Evolutionary conservation across 2,329 filamentous ascomycete species (phyloP).

Genomic region (Plenodomus biglobosus): DNA sequence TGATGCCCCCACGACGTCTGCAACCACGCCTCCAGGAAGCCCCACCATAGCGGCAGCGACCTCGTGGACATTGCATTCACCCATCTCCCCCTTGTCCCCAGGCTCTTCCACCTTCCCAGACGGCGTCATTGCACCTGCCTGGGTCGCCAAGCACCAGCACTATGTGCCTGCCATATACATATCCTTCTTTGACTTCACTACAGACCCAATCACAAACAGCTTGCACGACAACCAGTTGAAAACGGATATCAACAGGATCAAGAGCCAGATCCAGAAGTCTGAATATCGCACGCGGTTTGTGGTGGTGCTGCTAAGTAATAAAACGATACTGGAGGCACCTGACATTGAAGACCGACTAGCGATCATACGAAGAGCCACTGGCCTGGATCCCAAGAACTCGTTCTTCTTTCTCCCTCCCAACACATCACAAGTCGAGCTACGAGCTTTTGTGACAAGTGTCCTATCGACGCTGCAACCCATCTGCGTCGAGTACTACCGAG

Average conservation of each 20-base stretch:
- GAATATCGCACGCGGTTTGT: constrained; percentile 78
- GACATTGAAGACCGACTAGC: constrained; percentile 75
- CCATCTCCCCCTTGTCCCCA: constrained; percentile 85
- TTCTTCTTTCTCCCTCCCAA: constrained; percentile 80
- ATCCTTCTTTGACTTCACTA: constrained; percentile 76
- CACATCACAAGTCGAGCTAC: constrained; percentile 69
- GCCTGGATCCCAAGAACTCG: constrained; percentile 75
- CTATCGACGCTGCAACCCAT: constrained; percentile 71
- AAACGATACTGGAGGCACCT: constrained; percentile 58
- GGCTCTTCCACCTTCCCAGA: constrained; percentile 84
- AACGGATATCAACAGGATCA: constrained; percentile 78
- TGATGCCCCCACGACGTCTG: constrained; percentile 57
- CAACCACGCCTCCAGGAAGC: constrained; percentile 54
- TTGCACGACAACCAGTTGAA: constrained; percentile 87
- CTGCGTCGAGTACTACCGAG: constrained; percentile 87
- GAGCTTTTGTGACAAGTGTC: constrained; percentile 72
- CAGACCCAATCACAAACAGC: constrained; percentile 71
- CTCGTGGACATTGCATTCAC: constrained; percentile 72
- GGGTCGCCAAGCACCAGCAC: constrained; percentile 87
- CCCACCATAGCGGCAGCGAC: constrained; percentile 54
- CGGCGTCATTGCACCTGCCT: constrained; percentile 77
- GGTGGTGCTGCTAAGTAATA: constrained; percentile 75
- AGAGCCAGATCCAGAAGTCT: constrained; percentile 66
- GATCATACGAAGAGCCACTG: constrained; percentile 75
- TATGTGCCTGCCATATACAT: constrained; percentile 78